Evolutionary conservation across 306 rosid genomes (phyloP), one percentile per base, ranked within the genome.

Genomic region (Prinsepia uniflora): DNA sequence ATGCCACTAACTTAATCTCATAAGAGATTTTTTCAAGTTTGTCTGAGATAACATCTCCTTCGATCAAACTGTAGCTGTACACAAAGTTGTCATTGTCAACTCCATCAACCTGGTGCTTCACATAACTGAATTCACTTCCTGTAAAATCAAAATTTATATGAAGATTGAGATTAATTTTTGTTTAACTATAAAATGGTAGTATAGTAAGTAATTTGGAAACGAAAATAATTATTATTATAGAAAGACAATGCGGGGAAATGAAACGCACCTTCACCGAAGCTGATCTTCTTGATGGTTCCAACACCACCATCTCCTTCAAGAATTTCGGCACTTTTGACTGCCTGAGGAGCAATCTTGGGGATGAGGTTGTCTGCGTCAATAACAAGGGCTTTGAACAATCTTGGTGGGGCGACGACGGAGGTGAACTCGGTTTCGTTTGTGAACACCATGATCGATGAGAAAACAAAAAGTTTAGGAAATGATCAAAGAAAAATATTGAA

Each of bases 271-370:
- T 24, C 30, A 2, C 30, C 30, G 2, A 24, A 24, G 76, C 57
- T 76, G n/a, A 81, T 65, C 68, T 76, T 87, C 81, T 80, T 87
- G 70, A 82, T 61, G 63, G 92, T 72, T 70, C 87, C 88, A 30
- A 79, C 75, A 2, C 63, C 86, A 44, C 91, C 91, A 76, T 61
- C 67, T 52, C 88, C 91, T 78, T 84, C 58, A 5, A 75, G 47
- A 63, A 71, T 24, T 50, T 73, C 87, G 62, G 74, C 14, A 46
- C 77, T 75, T 5, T 76, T 55, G 39, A 82, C 60, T 24, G 11
- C 20, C 1, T 82, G 80, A 0, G 76, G 81, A 4, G 72, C 42
- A 67, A 80, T 42, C 69, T 83, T 81, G 1, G 86, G 83, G 72
- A 87, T 65, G 66, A 87, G 79, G 72, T 69, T 76, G 20, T 79